Base-by-base conservation (phyloP, 768 basidiomycete genomes). In the Boletus rubescentipes region DNA sequence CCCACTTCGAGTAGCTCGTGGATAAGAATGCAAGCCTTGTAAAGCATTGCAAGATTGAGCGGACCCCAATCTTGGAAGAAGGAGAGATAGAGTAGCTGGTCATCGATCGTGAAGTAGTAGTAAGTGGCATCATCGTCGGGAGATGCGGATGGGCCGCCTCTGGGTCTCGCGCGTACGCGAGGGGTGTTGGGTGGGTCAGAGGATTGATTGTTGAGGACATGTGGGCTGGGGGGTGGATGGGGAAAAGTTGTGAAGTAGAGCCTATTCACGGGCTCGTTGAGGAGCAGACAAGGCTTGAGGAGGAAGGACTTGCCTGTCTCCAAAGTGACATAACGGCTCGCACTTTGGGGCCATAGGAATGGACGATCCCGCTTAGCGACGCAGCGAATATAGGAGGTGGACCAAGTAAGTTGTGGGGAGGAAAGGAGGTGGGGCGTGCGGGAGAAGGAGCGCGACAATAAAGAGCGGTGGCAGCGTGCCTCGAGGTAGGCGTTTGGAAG, bases 31-130 rank as follows among this genome's bases (percentile, higher is more conserved):
- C 93, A 95, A 30, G 86, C 89, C 72, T 89, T 92, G 76, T 92
- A 93, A 31, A 93, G 89, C 89, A 90, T 91, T n/a, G 89, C 86
- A 36, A 93, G 78, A 67, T 93, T 93, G 49, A 94, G 77, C 30
- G 93, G 93, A 14, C 93, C 93, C 86, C 91, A 95, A 71, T 97
- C 93, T 68, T 93, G 86, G 70, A 89, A 95, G 80, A 97, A 97
- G 31, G 89, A 91, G 60, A 93, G 81, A 75, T 97, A 97, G 61
- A 89, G 80, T 35, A 97, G 80, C 60, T 93, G 89, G 77, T 94
- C 88, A 72, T 97, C 93, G 74, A 96, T 84, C 52, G 89, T 91
- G 76, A 96, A 93, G 74, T 88, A 96, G 74, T 91, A 91, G 70
- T 91, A 91, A 49, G 80, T 79, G 52, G 86, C 83, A 59, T 83